These are phyloP conservation scores for Talinum fruticosum DNA, from an alignment of 148 eudicot species.

Conservation along the genomic window DNA sequence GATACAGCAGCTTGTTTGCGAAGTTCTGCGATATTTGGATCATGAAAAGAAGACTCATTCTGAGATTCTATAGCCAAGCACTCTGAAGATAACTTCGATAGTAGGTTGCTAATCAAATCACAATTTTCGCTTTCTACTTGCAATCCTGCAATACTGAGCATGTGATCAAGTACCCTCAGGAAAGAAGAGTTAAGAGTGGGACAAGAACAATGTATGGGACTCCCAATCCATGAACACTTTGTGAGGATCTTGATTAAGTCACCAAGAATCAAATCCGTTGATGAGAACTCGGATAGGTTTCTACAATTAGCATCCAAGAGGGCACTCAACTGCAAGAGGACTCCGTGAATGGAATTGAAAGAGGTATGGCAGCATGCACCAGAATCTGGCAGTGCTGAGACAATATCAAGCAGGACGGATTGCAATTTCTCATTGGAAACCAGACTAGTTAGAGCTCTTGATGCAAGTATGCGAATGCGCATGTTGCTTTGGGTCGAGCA, in stretches of 20 bases:
- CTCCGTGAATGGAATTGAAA: slow-evolving; percentile 83
- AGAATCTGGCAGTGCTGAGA: slow-evolving; percentile 56
- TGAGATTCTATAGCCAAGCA: slow-evolving; percentile 52
- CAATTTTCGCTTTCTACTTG: slow-evolving; percentile 39
- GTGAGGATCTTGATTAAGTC: slow-evolving; percentile 54
- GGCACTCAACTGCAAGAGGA: slow-evolving; percentile 66
- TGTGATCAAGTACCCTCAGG: slow-evolving; percentile 66
- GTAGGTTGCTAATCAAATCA: slow-evolving; percentile 43
- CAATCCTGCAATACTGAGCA: slow-evolving; percentile 71
- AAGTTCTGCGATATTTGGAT: slow-evolving; percentile 72
- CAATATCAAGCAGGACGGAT: slow-evolving; percentile 53
- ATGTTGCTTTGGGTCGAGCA: slow-evolving; percentile 83
- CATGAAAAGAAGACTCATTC: slow-evolving; percentile 40
- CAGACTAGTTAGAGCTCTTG: slow-evolving; percentile 77
- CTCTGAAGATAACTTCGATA: slow-evolving; percentile 63
- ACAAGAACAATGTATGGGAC: slow-evolving; percentile 57
- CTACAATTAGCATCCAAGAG: slow-evolving; percentile 78
- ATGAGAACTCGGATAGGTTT: slow-evolving; percentile 56
- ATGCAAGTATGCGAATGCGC: slow-evolving; percentile 84
- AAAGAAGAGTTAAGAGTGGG: slow-evolving; percentile 61
- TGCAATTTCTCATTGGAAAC: slow-evolving; percentile 92
- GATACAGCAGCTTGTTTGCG: slow-evolving; percentile 83
- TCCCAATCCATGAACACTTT: slow-evolving; percentile 76
- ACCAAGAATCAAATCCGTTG: slow-evolving; percentile 53
- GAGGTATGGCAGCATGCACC: slow-evolving; percentile 24